Evolutionary conservation across 2,329 filamentous ascomycete genomes (phyloP), one percentile per base, ranked within the genome.

Genomic region (Claviceps africana): DNA sequence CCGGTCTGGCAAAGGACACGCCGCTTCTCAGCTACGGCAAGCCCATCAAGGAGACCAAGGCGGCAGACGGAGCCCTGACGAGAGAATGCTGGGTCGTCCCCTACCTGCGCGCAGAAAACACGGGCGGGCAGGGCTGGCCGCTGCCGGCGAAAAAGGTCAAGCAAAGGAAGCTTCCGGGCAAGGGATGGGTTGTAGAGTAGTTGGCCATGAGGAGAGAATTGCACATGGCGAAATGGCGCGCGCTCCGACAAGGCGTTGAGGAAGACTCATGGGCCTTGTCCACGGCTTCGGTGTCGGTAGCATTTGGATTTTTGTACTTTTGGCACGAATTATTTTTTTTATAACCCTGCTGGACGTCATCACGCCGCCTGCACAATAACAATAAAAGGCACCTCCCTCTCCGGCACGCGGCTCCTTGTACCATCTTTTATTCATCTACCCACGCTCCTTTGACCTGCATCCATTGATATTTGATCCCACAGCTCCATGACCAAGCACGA

Each of bases 31-130:
- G 79, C 39, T 89, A 91, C 58, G 87, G 88, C 3, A 97, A 97
- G 71, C 91, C 93, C 1, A 83, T 96, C 63, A 93, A 93, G 59
- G 90, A 93, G 72, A 78, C 86, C 15, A 71, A 77, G 57, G 62
- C 70, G 28, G 61, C 61, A 1, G 64, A 68, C 15, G 66, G 65
- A 1, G 64, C 63, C 25, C 71, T 64, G 54, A 69, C 69, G 56
- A 77, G 90, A 48, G 85, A 93, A 67, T 89, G 86, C 60, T 94
- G 86, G 79, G 86, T 95, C 2, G 79, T 91, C 57, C 84, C 90
- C 47, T 85, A 83, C 58, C 64, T 97, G 57, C 72, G 82, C 50
- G 83, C 86, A 0, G 86, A 88, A 61, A 79, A 75, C 0, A 74
- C 67, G 0, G 82, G 79, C 0, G 80, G 79, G 0, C 73, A 82